Percentiles rank a stretch among this genome's conserved stretches.
These are phyloP conservation scores for Cicer judaicum DNA, from an alignment of 306 rosid genomes.

Conservation along the genomic window DNA sequence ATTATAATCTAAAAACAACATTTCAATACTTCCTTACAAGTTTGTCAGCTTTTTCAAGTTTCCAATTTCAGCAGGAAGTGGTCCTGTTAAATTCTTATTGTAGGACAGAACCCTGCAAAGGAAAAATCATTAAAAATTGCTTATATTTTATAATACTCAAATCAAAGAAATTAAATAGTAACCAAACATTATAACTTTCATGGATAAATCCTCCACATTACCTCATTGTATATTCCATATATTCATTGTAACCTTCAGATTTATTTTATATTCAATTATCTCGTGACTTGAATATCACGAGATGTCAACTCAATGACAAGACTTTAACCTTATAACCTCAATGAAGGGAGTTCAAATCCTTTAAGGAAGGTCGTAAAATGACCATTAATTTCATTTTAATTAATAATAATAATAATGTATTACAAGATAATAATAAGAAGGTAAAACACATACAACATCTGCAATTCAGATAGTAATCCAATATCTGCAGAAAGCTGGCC, in stretches of 20 bases:
- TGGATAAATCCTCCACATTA: conserved; percentile 25
- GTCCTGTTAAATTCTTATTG: conserved; percentile 56
- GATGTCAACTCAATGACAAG: too few relatives aligned
- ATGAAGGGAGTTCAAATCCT: too few relatives aligned
- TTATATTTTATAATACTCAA: conserved; percentile 1
- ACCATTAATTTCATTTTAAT: too few relatives aligned
- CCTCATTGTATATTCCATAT: neutral
- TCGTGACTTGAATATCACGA: too few relatives aligned
- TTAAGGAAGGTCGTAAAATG: too few relatives aligned
- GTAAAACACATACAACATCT: conserved; percentile 53
- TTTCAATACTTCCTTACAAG: conserved; percentile 53
- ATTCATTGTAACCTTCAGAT: neutral
- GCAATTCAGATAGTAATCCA: conserved; percentile 54
- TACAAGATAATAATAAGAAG: conserved; percentile 9
- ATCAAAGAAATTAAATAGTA: conserved; percentile 18
- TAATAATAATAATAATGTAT: neutral
- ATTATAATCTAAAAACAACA: conserved; percentile 18
- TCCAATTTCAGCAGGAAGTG: conserved; percentile 59
- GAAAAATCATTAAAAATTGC: conserved; percentile 35
- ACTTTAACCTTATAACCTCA: too few relatives aligned
- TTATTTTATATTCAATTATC: too few relatives aligned
- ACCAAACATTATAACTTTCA: conserved; percentile 10
- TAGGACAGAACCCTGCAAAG: conserved; percentile 68
- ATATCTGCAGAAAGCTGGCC: conserved; percentile 65
- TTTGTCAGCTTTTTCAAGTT: conserved; percentile 55